Conservation (phyloP, 2,329 filamentous ascomycete species). For the Penicillium sumatraense region DNA sequence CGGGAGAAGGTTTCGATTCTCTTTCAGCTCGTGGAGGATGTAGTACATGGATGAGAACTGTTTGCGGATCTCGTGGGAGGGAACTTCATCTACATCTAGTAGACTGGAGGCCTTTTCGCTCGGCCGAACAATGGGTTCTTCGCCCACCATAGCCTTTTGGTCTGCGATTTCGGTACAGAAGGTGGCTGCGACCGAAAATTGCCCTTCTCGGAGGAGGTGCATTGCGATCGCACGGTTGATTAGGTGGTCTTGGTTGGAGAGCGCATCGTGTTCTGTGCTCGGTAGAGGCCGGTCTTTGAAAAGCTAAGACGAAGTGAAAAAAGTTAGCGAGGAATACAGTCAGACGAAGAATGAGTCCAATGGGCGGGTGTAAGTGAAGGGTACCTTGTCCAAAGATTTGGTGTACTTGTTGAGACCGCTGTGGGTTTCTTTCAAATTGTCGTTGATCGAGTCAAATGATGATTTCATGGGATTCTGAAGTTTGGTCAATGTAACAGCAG, state of each 20-base stretch:
- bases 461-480: slow-evolving; percentile 84
- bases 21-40: slow-evolving; percentile 78
- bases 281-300: slow-evolving; percentile 72
- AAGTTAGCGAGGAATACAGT: background rate
- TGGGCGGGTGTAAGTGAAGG: slow-evolving; percentile 11
- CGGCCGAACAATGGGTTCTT: slow-evolving; percentile 34
- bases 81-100: slow-evolving; percentile 60
- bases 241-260: slow-evolving; percentile 73
- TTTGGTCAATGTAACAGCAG: slow-evolving; percentile 76
- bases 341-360: background rate
- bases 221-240: slow-evolving; percentile 95
- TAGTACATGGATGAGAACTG: slow-evolving; percentile 90
- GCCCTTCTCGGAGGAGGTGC: slow-evolving; percentile 92
- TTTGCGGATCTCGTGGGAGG: slow-evolving; percentile 71
- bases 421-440: slow-evolving; percentile 81
- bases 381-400: slow-evolving; percentile 81
- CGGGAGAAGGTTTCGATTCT: slow-evolving; percentile 71
- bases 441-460: slow-evolving; percentile 78
- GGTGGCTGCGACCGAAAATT: slow-evolving; percentile 84
- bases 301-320: slow-evolving; percentile 51
- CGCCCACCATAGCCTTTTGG: slow-evolving; percentile 45
- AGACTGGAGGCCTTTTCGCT: slow-evolving; percentile 47
- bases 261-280: slow-evolving; percentile 77
- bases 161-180: slow-evolving; percentile 75
- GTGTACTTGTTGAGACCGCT: slow-evolving; percentile 81